Conservation (phyloP, 2,329 filamentous ascomycete genomes). For the Colletotrichum sojae region DNA sequence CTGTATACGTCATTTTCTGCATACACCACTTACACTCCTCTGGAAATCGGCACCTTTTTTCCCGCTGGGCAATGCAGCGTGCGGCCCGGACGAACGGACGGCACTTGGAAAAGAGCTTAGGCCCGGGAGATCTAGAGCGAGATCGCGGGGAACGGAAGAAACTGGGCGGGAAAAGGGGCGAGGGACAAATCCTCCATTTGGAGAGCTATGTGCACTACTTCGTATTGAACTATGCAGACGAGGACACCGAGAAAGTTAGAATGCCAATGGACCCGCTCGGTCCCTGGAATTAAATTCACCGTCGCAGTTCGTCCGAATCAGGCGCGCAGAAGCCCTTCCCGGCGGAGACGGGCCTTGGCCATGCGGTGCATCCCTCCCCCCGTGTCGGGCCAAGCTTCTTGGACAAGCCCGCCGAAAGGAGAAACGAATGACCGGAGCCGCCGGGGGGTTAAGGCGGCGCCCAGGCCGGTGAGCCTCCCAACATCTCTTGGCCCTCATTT, state of each 20-base stretch:
- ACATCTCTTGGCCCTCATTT: not conserved
- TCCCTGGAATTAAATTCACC: conserved; percentile 24
- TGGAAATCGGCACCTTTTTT: not conserved
- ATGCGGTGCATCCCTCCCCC: too few relatives aligned
- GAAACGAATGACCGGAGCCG: not conserved
- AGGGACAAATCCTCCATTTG: too few relatives aligned
- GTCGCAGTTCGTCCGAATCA: conserved; percentile 28
- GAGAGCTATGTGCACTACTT: too few relatives aligned
- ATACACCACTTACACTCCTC: not conserved
- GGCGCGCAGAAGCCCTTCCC: not conserved
- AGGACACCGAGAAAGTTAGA: not conserved
- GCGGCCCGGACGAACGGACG: conserved; percentile 33
- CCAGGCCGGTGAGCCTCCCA: not conserved
- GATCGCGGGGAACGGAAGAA: conserved; percentile 19
- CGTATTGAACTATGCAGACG: too few relatives aligned
- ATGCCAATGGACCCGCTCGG: not conserved
- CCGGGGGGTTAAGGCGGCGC: not conserved
- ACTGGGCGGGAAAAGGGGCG: too few relatives aligned
- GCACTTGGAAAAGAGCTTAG: not conserved
- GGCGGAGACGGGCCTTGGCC: not conserved
- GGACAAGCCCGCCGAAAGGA: not conserved
- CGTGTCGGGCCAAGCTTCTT: not conserved
- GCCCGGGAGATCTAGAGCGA: not conserved
- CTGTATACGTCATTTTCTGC: conserved; percentile 5
- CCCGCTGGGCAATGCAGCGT: not conserved